Evolutionary conservation across 768 basidiomycete species (phyloP), one percentile per base, ranked within the genome.

Genomic region (Boletus edulis): DNA sequence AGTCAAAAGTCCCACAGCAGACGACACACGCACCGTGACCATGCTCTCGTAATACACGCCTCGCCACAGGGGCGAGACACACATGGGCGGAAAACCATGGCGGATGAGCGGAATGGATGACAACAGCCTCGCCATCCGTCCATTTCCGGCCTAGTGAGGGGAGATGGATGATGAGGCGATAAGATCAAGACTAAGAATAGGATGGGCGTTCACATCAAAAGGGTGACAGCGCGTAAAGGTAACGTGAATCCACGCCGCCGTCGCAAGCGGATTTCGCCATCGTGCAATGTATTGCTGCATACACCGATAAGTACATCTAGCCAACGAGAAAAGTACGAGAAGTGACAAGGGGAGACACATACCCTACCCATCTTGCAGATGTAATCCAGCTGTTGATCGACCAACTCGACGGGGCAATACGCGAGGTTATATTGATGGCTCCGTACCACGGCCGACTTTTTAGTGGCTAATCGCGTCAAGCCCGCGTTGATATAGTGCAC

Each of bases 241-340:
- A 7, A 72, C 62, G 24, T 72, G 71, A 12, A 72, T 51, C 71
- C 71, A 72, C 9, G 71, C 69, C 12, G 72, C 69, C 3, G 72
- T 71, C 14, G 72, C 71, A 46, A 72, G 73, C 11, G 71, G 71
- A 51, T 73, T 72, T 17, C 72, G 63, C 72, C 71, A 73, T 38
- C 67, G 63, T 4, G 68, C 69, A 43, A 72, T 69, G 51, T 72
- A 73, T 72, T 73, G 72, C 71, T 73, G 15, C 1, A 31, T 3
- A 9, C 13, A 5, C 32, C 27, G 12, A 37, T 24, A 17, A 51
- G 48, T 14, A 37, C 22, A 6, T 38, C 39, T 24, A 9, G 15
- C 17, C 9, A 4, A 14, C 15, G 6, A 39, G 8, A 39, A 9
- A 8, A 18, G 29, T 7, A 32, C 40, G 38, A 2, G 14, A 40